Evolutionary conservation across 257 asterid genomes (phyloP).

Genomic region (Rauvolfia tetraphylla): DNA sequence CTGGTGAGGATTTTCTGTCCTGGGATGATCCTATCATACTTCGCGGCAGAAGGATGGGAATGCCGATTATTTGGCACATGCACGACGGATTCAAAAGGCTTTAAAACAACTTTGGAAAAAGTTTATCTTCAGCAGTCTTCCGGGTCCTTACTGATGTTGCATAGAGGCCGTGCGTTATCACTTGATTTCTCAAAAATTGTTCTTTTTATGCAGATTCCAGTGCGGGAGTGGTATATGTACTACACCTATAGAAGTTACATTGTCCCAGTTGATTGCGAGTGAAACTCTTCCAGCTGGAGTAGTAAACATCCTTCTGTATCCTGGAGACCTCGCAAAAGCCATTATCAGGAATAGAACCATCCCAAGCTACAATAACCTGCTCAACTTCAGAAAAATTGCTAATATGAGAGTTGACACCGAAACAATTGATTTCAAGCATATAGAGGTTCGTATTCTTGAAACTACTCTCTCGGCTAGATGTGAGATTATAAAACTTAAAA

Average conservation of each 20-base stretch:
- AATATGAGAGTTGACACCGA: conserved; percentile 13
- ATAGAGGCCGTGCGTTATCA: neutral
- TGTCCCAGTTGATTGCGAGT: conserved; percentile 40
- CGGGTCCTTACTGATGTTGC: neutral
- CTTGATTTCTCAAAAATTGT: neutral
- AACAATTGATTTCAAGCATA: conserved; percentile 42
- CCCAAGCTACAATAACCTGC: conserved; percentile 37
- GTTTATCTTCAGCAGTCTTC: neutral
- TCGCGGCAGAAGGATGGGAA: neutral
- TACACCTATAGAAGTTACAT: conserved; percentile 51
- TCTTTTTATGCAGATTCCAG: conserved; percentile 40
- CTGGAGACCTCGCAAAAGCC: conserved; percentile 47
- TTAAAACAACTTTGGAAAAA: neutral
- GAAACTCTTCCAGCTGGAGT: conserved; percentile 35
- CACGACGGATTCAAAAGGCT: too few species aligned
- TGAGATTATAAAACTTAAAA: neutral
- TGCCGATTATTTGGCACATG: neutral
- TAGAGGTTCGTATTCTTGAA: conserved; percentile 48
- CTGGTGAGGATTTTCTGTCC: neutral
- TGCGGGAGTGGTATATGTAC: conserved; percentile 50
- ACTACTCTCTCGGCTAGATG: neutral
- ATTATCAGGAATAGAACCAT: conserved; percentile 23
- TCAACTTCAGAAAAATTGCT: conserved; percentile 30
- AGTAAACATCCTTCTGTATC: conserved; percentile 50
- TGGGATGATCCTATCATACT: neutral